Conservation (phyloP, 148 eudicot genomes). For the Pharnaceum exiguum region DNA sequence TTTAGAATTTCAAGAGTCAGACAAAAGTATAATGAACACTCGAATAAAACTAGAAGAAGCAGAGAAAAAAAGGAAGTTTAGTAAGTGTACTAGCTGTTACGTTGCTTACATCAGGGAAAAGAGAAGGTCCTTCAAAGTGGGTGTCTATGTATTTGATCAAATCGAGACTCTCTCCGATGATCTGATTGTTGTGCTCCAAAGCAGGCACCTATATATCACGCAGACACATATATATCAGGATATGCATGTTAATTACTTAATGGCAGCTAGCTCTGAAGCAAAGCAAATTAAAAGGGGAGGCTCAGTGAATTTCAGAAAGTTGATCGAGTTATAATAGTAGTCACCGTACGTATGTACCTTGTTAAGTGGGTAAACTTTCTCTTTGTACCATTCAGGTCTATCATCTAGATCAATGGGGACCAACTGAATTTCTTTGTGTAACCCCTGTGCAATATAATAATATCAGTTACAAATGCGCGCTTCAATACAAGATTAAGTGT, state of each 20-base stretch:
- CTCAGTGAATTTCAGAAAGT: neutral
- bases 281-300: neutral
- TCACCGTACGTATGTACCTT: too few species aligned
- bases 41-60: neutral
- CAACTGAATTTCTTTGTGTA: conserved; percentile 60
- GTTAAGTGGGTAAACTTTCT: conserved; percentile 63
- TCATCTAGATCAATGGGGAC: conserved; percentile 53
- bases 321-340: too few species aligned
- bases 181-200: conserved; percentile 59
- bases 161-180: conserved; percentile 71
- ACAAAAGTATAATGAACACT: neutral
- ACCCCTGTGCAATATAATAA: conserved; percentile 36
- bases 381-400: conserved; percentile 76
- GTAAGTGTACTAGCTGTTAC: too few species aligned
- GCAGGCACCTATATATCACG: conserved; percentile 47
- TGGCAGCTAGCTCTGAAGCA: neutral
- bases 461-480: neutral
- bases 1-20: neutral
- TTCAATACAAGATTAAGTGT: neutral
- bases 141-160: conserved; percentile 57
- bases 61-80: too few species aligned
- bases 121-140: conserved; percentile 72
- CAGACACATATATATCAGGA: neutral
- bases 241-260: neutral
- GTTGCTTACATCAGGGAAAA: conserved; percentile 55